A percentile compares a stretch with the other conserved stretches of the same genome.
These are phyloP conservation scores for Rhinocladiella mackenziei DNA, from an alignment of 2,329 filamentous ascomycete genomes.

Conservation along the genomic window DNA sequence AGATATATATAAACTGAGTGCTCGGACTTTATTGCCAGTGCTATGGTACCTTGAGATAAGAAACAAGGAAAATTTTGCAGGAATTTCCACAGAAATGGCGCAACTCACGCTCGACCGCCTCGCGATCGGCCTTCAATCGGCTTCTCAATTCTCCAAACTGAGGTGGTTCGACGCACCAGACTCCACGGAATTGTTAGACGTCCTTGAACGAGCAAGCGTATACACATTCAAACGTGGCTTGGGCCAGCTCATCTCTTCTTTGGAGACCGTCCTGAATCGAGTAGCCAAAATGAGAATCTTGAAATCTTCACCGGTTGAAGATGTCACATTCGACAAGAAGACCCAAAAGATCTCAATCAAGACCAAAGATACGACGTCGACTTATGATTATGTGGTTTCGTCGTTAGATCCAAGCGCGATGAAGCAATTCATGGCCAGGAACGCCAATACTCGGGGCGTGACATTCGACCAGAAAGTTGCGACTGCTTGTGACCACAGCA, in stretches of 20 bases:
- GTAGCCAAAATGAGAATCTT: constrained; percentile 60
- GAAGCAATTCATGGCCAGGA: constrained; percentile 12
- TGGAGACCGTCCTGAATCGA: constrained; percentile 50
- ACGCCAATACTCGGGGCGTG: constrained; percentile 11
- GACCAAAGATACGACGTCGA: background rate
- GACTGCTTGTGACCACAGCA: constrained; percentile 24
- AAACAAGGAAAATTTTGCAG: constrained; percentile 10
- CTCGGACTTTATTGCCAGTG: constrained; percentile 57
- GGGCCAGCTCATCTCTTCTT: constrained; percentile 53
- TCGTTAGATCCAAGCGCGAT: constrained; percentile 26
- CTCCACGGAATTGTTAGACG: background rate
- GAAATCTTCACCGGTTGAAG: constrained; percentile 37
- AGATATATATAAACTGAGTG: constrained; percentile 76
- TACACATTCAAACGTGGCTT: constrained; percentile 56
- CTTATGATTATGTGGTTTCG: constrained; percentile 32
- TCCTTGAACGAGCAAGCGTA: constrained; percentile 33
- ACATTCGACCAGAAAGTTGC: constrained; percentile 22
- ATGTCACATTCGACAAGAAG: constrained; percentile 13
- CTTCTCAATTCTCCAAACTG: background rate
- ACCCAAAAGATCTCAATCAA: constrained; percentile 28
- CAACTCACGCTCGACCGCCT: constrained; percentile 2
- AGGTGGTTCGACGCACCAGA: background rate
- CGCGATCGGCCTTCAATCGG: background rate
- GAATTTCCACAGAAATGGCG: constrained; percentile 9
- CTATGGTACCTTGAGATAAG: constrained; percentile 47